Conservation (phyloP, 805 yeast species). For the Zygosaccharomyces bailii region DNA sequence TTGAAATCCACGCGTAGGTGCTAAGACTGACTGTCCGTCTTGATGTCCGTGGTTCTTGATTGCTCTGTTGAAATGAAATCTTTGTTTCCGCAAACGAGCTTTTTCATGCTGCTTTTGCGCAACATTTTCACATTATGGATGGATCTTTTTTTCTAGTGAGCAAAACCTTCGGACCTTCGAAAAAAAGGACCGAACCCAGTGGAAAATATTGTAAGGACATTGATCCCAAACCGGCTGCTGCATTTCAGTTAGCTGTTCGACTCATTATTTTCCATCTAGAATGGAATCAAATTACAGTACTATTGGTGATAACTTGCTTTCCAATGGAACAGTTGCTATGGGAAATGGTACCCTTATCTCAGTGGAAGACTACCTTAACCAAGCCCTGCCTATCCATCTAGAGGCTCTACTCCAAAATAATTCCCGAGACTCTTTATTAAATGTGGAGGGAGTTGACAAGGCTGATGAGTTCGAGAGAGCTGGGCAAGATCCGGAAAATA, state of each 20-base stretch:
- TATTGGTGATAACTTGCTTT: background rate
- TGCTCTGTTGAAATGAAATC: no score
- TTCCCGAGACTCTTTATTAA: slow-evolving; percentile 10
- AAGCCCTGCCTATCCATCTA: slow-evolving; percentile 37
- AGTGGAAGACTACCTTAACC: slow-evolving; percentile 38
- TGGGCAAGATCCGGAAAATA: background rate
- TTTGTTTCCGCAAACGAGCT: no score
- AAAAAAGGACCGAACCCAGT: background rate
- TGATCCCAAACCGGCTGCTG: no score
- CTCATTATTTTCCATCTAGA: background rate
- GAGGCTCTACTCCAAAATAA: slow-evolving; percentile 33
- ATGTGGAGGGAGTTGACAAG: background rate
- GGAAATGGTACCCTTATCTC: slow-evolving; percentile 31
- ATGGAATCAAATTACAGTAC: slow-evolving; percentile 1
- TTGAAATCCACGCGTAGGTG: background rate
- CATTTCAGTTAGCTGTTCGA: no score
- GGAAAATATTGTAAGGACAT: no score
- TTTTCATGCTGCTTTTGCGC: background rate
- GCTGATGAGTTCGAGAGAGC: background rate
- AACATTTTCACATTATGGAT: background rate
- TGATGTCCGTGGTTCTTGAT: no score
- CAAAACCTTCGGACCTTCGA: background rate
- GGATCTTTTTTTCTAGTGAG: background rate
- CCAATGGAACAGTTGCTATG: background rate
- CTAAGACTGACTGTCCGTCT: background rate